A percentile compares a stretch with the other conserved stretches of the same genome.
Conservation (phyloP, 176 grass and related monocot species). For the Canna indica region DNA sequence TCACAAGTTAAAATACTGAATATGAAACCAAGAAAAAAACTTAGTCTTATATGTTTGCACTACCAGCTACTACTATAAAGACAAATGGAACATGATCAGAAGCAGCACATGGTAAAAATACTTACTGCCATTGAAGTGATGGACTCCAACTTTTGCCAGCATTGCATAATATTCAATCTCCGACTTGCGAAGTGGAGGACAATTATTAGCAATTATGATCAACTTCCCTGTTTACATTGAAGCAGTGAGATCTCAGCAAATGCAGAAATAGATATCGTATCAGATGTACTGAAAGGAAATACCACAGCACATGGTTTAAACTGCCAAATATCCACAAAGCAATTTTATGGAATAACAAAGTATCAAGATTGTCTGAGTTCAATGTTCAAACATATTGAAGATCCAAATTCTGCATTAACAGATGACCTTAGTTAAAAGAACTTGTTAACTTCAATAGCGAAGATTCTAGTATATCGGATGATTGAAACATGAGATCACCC, state of each 20-base stretch:
- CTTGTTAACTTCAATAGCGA: no score
- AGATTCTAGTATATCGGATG: not conserved
- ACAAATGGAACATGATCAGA: not conserved
- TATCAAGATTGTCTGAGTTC: not conserved
- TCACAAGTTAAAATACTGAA: no score
- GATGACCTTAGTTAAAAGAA: no score
- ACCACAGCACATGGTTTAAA: not conserved
- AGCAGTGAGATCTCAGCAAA: not conserved
- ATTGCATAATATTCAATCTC: conserved; percentile 99
- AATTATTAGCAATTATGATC: conserved; percentile 86
- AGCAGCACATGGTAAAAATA: not conserved
- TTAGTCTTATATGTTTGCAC: no score
- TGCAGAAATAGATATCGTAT: not conserved
- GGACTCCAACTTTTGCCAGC: conserved; percentile 78
- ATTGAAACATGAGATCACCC: not conserved
- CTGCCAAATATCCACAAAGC: not conserved
- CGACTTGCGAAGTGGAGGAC: conserved; percentile 81
- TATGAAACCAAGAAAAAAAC: no score
- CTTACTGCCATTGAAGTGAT: conserved; percentile 95
- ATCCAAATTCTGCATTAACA: no score
- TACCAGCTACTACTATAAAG: not conserved
- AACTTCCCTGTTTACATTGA: conserved; percentile 49
- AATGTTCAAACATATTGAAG: no score
- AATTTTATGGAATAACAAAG: not conserved
- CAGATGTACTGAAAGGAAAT: not conserved